Conservation (phyloP, 495 filamentous ascomycete species). For the Penicillium macrosclerotiorum region DNA sequence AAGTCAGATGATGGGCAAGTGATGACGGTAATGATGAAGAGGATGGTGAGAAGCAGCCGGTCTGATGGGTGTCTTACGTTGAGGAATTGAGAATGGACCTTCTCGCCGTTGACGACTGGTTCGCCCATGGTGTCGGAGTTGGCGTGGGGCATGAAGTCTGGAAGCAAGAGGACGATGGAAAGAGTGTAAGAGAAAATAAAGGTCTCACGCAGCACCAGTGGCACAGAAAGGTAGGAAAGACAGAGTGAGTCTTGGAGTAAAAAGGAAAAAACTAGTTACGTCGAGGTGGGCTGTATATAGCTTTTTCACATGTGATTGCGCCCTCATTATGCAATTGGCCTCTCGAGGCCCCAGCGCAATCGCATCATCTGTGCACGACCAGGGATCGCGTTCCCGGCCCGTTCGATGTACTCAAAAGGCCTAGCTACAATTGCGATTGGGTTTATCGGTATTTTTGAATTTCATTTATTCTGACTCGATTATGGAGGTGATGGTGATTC, state of each 20-base stretch:
- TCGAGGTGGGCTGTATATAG: slow-evolving; percentile 16
- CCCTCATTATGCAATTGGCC: slow-evolving; percentile 22
- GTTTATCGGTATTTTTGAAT: not conserved
- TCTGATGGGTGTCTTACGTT: slow-evolving; percentile 48
- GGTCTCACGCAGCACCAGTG: no score
- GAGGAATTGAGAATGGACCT: slow-evolving; percentile 62
- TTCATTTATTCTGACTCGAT: not conserved
- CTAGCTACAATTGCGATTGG: not conserved
- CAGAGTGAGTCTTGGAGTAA: not conserved
- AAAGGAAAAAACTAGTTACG: slow-evolving; percentile 9
- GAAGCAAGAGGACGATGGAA: not conserved
- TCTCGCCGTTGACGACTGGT: slow-evolving; percentile 64
- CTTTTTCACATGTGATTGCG: slow-evolving; percentile 32
- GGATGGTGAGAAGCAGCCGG: not conserved
- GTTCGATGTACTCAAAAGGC: not conserved
- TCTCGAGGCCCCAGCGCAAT: slow-evolving; percentile 23
- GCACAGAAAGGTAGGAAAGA: slow-evolving; percentile 7
- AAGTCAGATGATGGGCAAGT: not conserved
- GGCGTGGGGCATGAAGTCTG: slow-evolving; percentile 44
- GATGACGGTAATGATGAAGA: slow-evolving; percentile 4
- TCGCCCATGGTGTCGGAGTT: slow-evolving; percentile 42
- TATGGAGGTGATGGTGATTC: no score
- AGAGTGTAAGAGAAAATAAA: not conserved
- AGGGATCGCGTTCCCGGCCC: slow-evolving; percentile 4
- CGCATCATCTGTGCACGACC: slow-evolving; percentile 21